phyloP scores from a whole-genome alignment of 768 basidiomycete species.

The Sarcodon sp. region DNA sequence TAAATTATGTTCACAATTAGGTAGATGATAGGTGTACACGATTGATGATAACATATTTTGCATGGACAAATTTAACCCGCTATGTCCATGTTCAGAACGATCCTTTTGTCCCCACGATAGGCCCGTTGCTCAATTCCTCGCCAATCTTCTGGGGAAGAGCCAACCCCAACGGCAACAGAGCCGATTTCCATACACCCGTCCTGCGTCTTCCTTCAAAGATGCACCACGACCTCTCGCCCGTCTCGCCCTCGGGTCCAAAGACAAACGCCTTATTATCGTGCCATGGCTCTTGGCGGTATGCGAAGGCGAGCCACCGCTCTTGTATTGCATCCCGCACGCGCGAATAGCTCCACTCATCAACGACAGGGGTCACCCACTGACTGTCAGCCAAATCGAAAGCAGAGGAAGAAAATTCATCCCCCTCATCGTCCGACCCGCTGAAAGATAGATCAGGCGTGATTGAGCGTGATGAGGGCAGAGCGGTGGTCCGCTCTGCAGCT shows the following conservation, averaged over 20 bases:
- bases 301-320: slow-evolving; percentile 64
- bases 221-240: slow-evolving; percentile 50
- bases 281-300: slow-evolving; percentile 66
- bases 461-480: slow-evolving; percentile 8
- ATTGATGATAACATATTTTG: too few relatives aligned
- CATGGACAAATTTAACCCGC: too few relatives aligned
- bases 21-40: too few relatives aligned
- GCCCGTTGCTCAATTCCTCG: slow-evolving; percentile 61
- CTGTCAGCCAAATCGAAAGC: slow-evolving; percentile 22
- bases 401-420: slow-evolving; percentile 12
- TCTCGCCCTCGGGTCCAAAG: slow-evolving; percentile 75
- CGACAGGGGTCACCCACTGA: slow-evolving; percentile 40
- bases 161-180: slow-evolving; percentile 55
- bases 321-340: slow-evolving; percentile 64
- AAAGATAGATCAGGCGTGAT: slow-evolving; percentile 16
- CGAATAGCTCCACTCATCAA: slow-evolving; percentile 54
- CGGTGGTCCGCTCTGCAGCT: slow-evolving; percentile 7
- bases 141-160: slow-evolving; percentile 62
- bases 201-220: slow-evolving; percentile 60
- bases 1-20: too few relatives aligned
- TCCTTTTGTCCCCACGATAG: slow-evolving; percentile 17
- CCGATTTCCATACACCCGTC: slow-evolving; percentile 46
- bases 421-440: slow-evolving; percentile 18
- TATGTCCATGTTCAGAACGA: not conserved
- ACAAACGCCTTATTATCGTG: slow-evolving; percentile 57